These are phyloP conservation scores for Lophium mytilinum DNA, from an alignment of 495 filamentous ascomycete species.

Conservation along the genomic window DNA sequence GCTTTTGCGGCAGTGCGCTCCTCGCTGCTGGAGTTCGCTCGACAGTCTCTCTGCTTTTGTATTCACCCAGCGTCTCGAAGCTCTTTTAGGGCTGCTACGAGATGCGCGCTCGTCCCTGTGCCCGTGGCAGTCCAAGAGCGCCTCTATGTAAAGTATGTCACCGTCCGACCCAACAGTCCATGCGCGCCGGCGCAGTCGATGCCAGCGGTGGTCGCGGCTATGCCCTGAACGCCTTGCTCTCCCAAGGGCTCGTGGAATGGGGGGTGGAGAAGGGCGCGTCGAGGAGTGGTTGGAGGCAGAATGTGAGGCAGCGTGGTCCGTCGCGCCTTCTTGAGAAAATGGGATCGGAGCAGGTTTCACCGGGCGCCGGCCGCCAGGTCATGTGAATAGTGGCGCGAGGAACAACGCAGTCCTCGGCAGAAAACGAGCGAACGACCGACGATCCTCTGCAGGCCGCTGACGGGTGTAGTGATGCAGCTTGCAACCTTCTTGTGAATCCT, in stretches of 20 bases:
- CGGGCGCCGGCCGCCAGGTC: neutral
- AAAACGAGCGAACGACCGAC: neutral
- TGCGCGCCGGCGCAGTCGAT: slow-evolving; percentile 4
- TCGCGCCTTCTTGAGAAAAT: neutral
- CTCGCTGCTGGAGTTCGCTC: no score
- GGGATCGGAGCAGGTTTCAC: neutral
- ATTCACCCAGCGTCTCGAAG: no score
- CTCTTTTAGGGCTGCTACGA: neutral
- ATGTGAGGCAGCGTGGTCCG: neutral
- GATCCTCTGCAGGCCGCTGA: neutral
- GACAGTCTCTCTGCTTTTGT: no score
- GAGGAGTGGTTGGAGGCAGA: neutral
- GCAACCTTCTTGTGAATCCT: neutral
- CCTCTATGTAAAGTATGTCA: slow-evolving; percentile 9
- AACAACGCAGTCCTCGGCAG: neutral
- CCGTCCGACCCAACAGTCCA: slow-evolving; percentile 4
- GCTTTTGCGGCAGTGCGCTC: no score
- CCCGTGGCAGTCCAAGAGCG: neutral
- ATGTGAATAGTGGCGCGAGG: neutral
- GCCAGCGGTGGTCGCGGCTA: no score
- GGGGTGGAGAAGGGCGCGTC: neutral
- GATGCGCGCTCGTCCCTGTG: neutral
- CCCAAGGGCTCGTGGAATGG: no score
- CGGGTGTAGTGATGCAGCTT: neutral
- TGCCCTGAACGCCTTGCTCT: no score